phyloP scores from a whole-genome alignment of 1,284 basidiomycete genomes.

The Cryptococcus wingfieldii region DNA sequence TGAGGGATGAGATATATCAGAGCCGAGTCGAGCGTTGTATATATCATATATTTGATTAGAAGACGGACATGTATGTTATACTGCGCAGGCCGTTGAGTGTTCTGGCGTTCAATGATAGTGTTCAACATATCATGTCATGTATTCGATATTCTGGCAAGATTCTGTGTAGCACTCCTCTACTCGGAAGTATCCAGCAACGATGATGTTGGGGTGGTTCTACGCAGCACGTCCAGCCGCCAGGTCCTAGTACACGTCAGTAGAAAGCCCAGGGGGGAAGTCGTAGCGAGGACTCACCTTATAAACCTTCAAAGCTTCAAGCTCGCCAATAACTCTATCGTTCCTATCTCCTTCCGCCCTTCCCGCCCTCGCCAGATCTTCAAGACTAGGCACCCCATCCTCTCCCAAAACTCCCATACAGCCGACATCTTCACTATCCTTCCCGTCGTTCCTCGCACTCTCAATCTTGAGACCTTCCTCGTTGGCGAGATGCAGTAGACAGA shows the following conservation, averaged over 20 bases:
- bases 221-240: slow-evolving; percentile 43
- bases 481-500: slow-evolving; percentile 89
- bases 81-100: no score
- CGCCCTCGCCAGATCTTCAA: slow-evolving; percentile 11
- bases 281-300: slow-evolving; percentile 35
- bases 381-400: slow-evolving; percentile 12
- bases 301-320: slow-evolving; percentile 46
- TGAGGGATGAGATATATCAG: no score
- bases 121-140: no score
- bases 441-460: slow-evolving; percentile 53
- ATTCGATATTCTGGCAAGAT: no score
- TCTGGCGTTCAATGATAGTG: no score
- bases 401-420: slow-evolving; percentile 32
- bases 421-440: slow-evolving; percentile 48
- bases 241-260: slow-evolving; percentile 21
- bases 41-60: no score
- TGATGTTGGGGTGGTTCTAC: slow-evolving; percentile 6
- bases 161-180: no score
- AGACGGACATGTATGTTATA: no score
- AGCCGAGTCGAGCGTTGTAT: no score
- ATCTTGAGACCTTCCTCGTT: slow-evolving; percentile 90
- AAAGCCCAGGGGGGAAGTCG: not conserved
- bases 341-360: slow-evolving; percentile 27
- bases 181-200: no score
- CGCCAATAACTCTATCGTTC: slow-evolving; percentile 42